Evolutionary conservation across 371 early-diverging fungal genomes (phyloP), one percentile per base, ranked within the genome.

Genomic region (Umbelopsis sp.): DNA sequence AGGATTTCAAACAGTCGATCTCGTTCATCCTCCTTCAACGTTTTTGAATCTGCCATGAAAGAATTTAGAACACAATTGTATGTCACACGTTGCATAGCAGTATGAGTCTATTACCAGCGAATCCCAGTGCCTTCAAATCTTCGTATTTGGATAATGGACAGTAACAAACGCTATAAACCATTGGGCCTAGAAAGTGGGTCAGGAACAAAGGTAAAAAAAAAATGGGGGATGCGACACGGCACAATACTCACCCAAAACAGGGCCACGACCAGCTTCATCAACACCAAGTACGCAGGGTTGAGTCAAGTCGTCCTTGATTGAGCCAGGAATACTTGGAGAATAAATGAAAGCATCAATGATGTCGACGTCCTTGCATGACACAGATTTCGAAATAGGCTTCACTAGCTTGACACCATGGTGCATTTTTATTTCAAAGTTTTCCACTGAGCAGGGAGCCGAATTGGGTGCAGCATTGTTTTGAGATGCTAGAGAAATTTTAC

Each of bases 181-280:
- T 97, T 10, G 98, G 97, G 0, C 98, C 96, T 89, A 46, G 35
- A 37, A 16, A 45, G 4, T 10, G 16, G 9, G 44, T n/a, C 6
- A 50, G 18, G 14, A 12, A 2, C 10, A 18, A 29, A 29, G 29
- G 3, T 29, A 29, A 37, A 35, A 35, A 35, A 35, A 4, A 18
- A 0, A 4, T 5, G 1, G 12, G 18, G 14, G 35, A 16, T 35
- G 12, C 1, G 29, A 29, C 41, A 41, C 12, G 14, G 32, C 37
- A 35, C 25, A 16, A 4, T 44, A 6, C 45, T 52, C 77, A 90
- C 95, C 97, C 1, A 99, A 84, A 5, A 99, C 98, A 5, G 99
- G 99, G 0, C 99, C 99, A 50, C 99, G 81, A 16, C 99, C 99
- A 14, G 99, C 99, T 73, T 99, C 99, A 77, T 99, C 99, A 2